Evolutionary conservation across 139 green algal genomes (phyloP).

Genomic region (Pleodorina starrii): DNA sequence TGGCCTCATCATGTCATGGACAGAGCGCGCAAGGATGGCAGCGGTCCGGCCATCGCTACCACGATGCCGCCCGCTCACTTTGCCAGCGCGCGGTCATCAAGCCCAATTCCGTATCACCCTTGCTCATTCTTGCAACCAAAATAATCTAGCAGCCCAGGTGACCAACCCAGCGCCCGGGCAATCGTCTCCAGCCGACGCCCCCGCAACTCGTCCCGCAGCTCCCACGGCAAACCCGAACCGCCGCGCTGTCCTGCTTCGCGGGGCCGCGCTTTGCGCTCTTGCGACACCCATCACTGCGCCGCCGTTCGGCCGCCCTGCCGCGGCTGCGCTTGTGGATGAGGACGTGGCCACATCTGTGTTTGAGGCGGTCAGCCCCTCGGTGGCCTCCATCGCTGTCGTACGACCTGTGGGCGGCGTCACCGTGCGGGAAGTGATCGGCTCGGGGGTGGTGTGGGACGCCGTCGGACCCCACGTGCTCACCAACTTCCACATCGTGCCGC

Average conservation of each 20-base stretch:
- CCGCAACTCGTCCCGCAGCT: neutral
- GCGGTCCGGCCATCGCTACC: no score
- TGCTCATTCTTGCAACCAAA: no score
- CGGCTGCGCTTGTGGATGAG: slow-evolving; percentile 25
- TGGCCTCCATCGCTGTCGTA: slow-evolving; percentile 63
- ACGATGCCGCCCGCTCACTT: no score
- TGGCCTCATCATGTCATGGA: no score
- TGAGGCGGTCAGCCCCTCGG: slow-evolving; percentile 40
- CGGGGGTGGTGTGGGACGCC: slow-evolving; percentile 71
- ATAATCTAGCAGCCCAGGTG: no score
- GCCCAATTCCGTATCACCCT: no score
- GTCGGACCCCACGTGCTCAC: slow-evolving; percentile 71
- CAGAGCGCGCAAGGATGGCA: no score
- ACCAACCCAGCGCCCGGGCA: neutral
- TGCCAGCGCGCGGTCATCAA: no score
- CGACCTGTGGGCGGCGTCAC: neutral
- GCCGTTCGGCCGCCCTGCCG: neutral
- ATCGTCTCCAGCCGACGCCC: neutral
- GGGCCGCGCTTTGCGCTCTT: neutral
- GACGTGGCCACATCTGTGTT: slow-evolving; percentile 38
- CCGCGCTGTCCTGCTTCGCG: neutral
- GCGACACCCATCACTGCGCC: neutral
- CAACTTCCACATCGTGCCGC: slow-evolving; percentile 70
- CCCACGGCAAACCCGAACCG: neutral
- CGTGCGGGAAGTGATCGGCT: slow-evolving; percentile 58